phyloP scores from a whole-genome alignment of 169 alveolate species.

The Plasmodium relictum region DNA sequence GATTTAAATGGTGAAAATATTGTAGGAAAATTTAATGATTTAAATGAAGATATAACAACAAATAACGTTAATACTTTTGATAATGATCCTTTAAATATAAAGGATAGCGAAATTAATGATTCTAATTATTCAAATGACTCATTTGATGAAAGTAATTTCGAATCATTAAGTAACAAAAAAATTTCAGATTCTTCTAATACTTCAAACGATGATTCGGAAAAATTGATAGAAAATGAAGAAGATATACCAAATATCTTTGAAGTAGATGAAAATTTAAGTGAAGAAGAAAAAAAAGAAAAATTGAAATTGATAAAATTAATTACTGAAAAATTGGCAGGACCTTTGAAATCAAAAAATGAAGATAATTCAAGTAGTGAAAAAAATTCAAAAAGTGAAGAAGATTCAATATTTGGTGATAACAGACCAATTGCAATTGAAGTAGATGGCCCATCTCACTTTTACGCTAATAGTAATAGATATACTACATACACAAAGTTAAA shows the following conservation, averaged over 20 bases:
- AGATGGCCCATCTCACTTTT: slow-evolving; percentile 95
- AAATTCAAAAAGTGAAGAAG: slow-evolving; percentile 10
- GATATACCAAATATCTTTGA: slow-evolving; percentile 73
- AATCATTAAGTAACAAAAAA: slow-evolving; percentile 4
- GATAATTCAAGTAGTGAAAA: not conserved
- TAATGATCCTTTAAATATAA: not conserved
- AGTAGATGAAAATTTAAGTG: slow-evolving; percentile 74
- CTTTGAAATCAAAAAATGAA: slow-evolving; percentile 41
- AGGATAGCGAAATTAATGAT: not conserved
- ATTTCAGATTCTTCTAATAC: not conserved
- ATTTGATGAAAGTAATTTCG: slow-evolving; percentile 8
- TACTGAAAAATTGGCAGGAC: slow-evolving; percentile 76
- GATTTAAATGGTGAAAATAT: not conserved
- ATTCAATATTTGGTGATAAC: slow-evolving; percentile 81
- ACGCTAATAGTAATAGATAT: slow-evolving; percentile 91
- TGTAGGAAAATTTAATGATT: not conserved
- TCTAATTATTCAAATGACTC: not conserved
- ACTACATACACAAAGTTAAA: slow-evolving; percentile 91
- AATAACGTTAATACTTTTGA: not conserved
- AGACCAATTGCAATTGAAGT: slow-evolving; percentile 93
- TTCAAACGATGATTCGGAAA: slow-evolving; percentile 9
- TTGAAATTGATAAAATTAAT: slow-evolving; percentile 56
- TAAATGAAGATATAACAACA: not conserved
- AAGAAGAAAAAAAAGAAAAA: slow-evolving; percentile 71
- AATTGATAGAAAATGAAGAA: slow-evolving; percentile 70